Base-by-base conservation (phyloP, 2,329 filamentous ascomycete species). In the Claviceps arundinis region DNA sequence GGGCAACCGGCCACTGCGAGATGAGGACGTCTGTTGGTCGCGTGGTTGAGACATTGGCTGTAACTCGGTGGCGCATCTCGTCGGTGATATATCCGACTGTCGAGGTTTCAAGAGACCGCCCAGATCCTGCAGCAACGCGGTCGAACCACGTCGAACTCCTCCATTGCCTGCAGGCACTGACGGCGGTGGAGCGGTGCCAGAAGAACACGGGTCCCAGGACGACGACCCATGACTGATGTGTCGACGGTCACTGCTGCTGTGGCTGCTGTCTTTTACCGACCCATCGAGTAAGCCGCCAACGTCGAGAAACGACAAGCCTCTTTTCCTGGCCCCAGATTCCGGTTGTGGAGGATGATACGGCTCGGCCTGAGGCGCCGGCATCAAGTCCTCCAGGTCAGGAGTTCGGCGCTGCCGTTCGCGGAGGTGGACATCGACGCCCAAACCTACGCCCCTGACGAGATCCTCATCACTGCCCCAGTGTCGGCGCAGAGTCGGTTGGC, bases 391-490 rank as follows among this genome's bases (percentile, higher is more conserved):
- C 8, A 42, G 24, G 14, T 61, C 60, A 2, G 57, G 56, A 3
- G 58, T 58, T 19, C 61, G 58, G 2, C 62, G 64, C 2, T 57
- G 60, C 11, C 57, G 60, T 11, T 72, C 68, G 37, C 75, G 72
- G 17, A 82, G 62, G 51, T 76, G 72, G 1, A 73, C 73, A 41
- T 77, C 72, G 3, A 81, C 75, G 13, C 85, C 79, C 41, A 91
- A 80, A 7, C 91, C 90, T 3, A 95, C 62, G 55, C 84, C 87
- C 49, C 85, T 76, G 4, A 94, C 89, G 1, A 97, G 77, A 63
- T 97, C 89, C 62, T 94, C 89, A 60, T 97, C 91, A 59, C 89
- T 95, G 44, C 88, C 89, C 83, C 87, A 91, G 52, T 87, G 80
- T 48, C 80, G 78, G 54, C 82, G 70, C 45, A 84, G 56, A 11